Base-by-base conservation (phyloP, 371 early-diverging fungal genomes). In the Mortierella sp. region DNA sequence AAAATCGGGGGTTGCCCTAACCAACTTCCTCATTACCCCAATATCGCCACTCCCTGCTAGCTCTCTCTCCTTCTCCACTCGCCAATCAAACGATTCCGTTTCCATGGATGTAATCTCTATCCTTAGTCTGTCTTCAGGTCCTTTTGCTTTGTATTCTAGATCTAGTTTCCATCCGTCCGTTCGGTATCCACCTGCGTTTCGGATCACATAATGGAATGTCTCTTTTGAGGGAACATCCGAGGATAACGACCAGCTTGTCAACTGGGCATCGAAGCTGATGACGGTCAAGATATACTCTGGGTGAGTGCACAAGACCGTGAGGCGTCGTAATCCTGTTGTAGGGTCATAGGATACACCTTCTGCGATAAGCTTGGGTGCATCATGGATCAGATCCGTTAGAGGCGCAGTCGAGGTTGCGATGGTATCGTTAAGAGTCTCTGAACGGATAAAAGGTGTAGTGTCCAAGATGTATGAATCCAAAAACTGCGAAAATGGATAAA, bases 271-370 rank as follows among this genome's bases (percentile, higher is more conserved):
- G 83, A 93, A 93, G 1, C 86, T 76, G 21, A 90, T 76, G n/a
- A 91, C 91, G 1, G 89, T 91, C 91, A 91, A 90, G n/a, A 90
- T 88, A 66, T 91, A 90, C 4, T 87, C 72, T 9, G 90, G 90
- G 10, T 89, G 84, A 15, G 85, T 68, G 38, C 88, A 88, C 0
- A 83, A 43, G 32, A 93, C 63, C 1, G 88, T 78, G 53, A 92
- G 83, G 1, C 85, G 85, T 1, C 91, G 84, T 4, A 85, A 67
- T 4, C 88, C 87, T 15, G 88, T 87, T n/a, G 45, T 61, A 10
- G 86, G 76, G 65, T 90, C 87, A 68, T 87, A 88, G 9, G 50
- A 58, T 40, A 86, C 83, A 32, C 87, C 84, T 40, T 85, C 80
- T 1, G 89, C 74, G 45, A 76, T 71, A 33, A 87, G 67, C 45